Conservation (phyloP, 1,284 basidiomycete species). For the Pyrrhoderma noxium region DNA sequence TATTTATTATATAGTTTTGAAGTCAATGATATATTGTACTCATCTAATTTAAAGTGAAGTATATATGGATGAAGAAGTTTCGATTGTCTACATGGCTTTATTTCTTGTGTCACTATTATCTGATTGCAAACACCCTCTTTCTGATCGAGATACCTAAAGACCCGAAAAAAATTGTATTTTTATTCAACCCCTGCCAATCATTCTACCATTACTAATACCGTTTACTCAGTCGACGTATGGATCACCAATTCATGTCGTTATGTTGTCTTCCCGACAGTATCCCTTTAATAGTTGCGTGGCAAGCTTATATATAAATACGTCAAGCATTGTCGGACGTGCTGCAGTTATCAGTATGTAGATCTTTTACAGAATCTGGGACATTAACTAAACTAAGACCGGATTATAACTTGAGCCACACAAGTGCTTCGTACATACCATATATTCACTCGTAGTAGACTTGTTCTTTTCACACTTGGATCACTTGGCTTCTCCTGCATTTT, state of each 20-base stretch:
- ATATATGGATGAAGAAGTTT: slow-evolving; percentile 3
- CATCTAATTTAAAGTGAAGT: neutral
- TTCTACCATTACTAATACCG: too few relatives aligned
- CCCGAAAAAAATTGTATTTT: slow-evolving; percentile 21
- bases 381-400: too few relatives aligned
- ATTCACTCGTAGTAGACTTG: too few relatives aligned
- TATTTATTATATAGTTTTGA: too few relatives aligned
- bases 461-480: too few relatives aligned
- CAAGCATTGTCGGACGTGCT: slow-evolving; percentile 29
- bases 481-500: too few relatives aligned
- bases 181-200: too few relatives aligned
- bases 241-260: neutral
- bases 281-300: slow-evolving; percentile 22
- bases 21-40: neutral
- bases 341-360: slow-evolving; percentile 30
- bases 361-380: too few relatives aligned
- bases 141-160: neutral
- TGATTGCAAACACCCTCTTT: slow-evolving; percentile 3
- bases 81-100: slow-evolving; percentile 6
- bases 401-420: too few relatives aligned
- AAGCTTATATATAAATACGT: slow-evolving; percentile 23
- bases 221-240: neutral
- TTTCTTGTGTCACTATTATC: slow-evolving; percentile 3
- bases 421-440: too few relatives aligned
- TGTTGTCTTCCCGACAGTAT: too few relatives aligned